Evolutionary conservation across 768 basidiomycete genomes (phyloP).

Genomic region (Leccinum boreale): DNA sequence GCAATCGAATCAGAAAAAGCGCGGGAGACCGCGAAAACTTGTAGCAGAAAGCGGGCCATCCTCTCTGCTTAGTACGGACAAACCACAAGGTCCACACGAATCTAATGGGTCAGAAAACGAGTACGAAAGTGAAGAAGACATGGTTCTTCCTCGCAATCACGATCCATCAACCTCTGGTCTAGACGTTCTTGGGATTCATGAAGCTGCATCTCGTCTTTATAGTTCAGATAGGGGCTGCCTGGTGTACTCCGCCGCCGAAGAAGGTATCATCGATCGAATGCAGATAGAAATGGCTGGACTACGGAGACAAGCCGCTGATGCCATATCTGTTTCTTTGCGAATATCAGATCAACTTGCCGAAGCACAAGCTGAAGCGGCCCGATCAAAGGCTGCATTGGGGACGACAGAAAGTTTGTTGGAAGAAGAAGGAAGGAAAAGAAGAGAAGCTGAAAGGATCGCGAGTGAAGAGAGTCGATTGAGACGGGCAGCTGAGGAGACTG

Average conservation of each 20-base stretch:
- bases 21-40: conserved; percentile 39
- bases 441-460: conserved; percentile 53
- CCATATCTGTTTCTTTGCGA: conserved; percentile 58
- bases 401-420: conserved; percentile 57
- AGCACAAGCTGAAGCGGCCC: conserved; percentile 57
- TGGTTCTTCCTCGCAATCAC: conserved; percentile 44
- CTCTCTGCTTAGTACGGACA: conserved; percentile 30
- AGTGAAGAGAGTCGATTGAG: conserved; percentile 48
- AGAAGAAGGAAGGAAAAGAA: conserved; percentile 54
- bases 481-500: conserved; percentile 48
- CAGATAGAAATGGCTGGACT: conserved; percentile 62
- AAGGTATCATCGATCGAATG: conserved; percentile 55
- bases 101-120: conserved; percentile 47
- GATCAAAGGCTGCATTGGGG: conserved; percentile 52
- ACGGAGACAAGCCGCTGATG: conserved; percentile 65
- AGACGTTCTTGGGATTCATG: conserved; percentile 33
- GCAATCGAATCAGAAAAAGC: conserved; percentile 32
- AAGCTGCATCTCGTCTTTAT: conserved; percentile 41
- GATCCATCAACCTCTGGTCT: conserved; percentile 39
- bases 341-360: conserved; percentile 70
- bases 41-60: conserved; percentile 16
- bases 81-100: conserved; percentile 36
- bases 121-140: conserved; percentile 69
- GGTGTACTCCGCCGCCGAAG: conserved; percentile 32
- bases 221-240: conserved; percentile 31